Evolutionary conservation across 345 rosid species (phyloP), one percentile per base, ranked within the genome.

Genomic region (Eucalyptus regnans): DNA sequence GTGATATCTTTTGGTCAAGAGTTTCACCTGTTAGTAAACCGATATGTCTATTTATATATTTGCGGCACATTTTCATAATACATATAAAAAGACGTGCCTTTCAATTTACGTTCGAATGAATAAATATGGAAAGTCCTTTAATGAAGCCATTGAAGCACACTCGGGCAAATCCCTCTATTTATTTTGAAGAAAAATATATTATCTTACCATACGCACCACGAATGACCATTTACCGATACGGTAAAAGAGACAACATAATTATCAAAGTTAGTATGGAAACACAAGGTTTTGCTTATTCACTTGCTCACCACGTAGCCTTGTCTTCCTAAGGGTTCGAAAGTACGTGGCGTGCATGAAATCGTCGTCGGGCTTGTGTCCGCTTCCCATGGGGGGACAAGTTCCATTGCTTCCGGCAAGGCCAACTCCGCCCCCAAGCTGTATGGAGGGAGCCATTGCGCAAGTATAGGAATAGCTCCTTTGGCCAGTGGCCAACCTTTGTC

Each of bases 401-500:
- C 62, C 60, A 50, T 86, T 17, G 12, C 41, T 37, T 27, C 44
- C 44, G 22, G 37, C 87, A 49, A 10, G 58, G 33, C 41, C 16
- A 4, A 50, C 25, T 86, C 9, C 62, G 23, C 62, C 87, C 87
- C 87, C 60, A 86, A 29, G 52, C 43, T 86, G 43, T 4, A n/a
- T 17, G 87, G 58, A 86, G 1, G 3, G 60, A 86, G 43, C 43
- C 62, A 18, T 50, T 29, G 52, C 44, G 52, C 43, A n/a, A 8
- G 44, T n/a, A 29, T 15, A 54, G 37, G 43, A 50, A 54, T 9
- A 68, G 25, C 80, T 18, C 25, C 44, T 68, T 17, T 9, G 44
- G 25, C 81, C 81, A 68, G 44, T 1, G 0, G 0, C 44, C 81
- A 5, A 68, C 81, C 25, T 9, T 33, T 68, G 0, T 68, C 25